Evolutionary conservation across 1,139 yeast species (phyloP).

Genomic region (Suhomyces panamericanus): DNA sequence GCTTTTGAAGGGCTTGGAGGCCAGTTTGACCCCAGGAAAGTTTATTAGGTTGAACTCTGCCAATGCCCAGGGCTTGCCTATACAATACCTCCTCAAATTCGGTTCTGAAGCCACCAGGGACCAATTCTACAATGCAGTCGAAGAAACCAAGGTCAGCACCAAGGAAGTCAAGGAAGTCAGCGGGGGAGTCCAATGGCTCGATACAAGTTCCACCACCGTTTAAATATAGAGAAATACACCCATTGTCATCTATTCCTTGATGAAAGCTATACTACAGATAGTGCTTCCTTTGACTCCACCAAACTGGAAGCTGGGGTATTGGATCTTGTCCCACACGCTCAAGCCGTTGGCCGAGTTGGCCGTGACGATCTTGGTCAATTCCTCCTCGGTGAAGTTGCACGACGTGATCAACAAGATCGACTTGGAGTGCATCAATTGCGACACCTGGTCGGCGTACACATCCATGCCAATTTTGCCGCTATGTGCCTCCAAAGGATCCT

Average conservation of each 20-base stretch:
- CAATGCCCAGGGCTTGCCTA: conserved; percentile 58
- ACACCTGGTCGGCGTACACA: conserved; percentile 63
- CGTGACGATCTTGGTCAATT: conserved; percentile 58
- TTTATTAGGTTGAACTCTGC: conserved; percentile 65
- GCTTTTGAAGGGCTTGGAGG: conserved; percentile 76
- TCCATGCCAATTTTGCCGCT: conserved; percentile 55
- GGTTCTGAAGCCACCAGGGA: conserved; percentile 62
- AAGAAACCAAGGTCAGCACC: conserved; percentile 30
- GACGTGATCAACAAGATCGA: conserved; percentile 80
- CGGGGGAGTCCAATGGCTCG: conserved; percentile 8
- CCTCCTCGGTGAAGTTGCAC: conserved; percentile 90
- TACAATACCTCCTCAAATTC: conserved; percentile 80
- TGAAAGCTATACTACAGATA: conserved; percentile 82
- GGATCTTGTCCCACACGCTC: conserved; percentile 59
- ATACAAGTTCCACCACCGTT: not conserved
- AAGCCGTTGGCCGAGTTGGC: conserved; percentile 32
- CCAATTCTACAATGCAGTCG: conserved; percentile 55
- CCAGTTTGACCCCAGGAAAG: conserved; percentile 77
- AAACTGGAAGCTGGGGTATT: conserved; percentile 80
- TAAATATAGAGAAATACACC: not conserved
- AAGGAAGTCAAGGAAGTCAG: conserved; percentile 1
- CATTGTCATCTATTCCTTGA: conserved; percentile 23
- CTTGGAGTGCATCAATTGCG: conserved; percentile 51
- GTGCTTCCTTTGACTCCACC: conserved; percentile 89
- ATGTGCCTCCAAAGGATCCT: conserved; percentile 41